Base-by-base conservation (phyloP, 2,329 filamentous ascomycete genomes). In the Pseudocercospora vitis region DNA sequence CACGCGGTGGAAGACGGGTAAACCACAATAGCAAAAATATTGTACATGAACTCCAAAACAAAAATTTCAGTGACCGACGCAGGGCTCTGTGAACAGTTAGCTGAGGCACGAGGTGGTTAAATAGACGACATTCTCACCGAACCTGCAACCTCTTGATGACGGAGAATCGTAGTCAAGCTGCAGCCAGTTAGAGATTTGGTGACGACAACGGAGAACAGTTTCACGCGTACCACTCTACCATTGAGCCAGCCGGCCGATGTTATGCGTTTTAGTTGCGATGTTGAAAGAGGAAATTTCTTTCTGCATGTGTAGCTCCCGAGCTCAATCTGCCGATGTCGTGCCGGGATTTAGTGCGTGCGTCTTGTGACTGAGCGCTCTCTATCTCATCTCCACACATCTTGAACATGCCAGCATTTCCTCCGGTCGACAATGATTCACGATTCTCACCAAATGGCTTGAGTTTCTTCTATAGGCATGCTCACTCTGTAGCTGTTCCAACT, bases 211-310 rank as follows among this genome's bases (percentile, higher is more conserved):
- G n/a, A n/a, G n/a, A n/a, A n/a, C n/a, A n/a, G n/a, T n/a, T n/a
- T n/a, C n/a, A n/a, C n/a, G n/a, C n/a, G 28, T 12, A n/a, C n/a
- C n/a, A 45, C 42, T 45, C 42, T 45, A 45, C 42, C 42, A 45
- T 45, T 45, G 42, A 45, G 42, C 42, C 39, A 24, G 23, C 9
- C 11, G 14, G 32, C 32, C 32, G 32, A 5, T 7, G 14, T 35
- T 14, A 16, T 5, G 7, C n/a, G 32, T 11, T 7, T 16, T n/a
- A 14, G 6, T 35, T 11, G 32, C 7, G 11, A 5, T 35, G 32
- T 35, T 11, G 32, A n/a, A 16, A 5, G 32, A 11, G 14, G 11
- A 16, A 6, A 35, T 7, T 35, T 35, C 14, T 35, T 35, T 35
- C 14, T 6, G n/a, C 14, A 35, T 35, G 32, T 35, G 32, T 35